Evolutionary conservation across 1,284 basidiomycete genomes (phyloP).

Genomic region (Coniophora puteana): DNA sequence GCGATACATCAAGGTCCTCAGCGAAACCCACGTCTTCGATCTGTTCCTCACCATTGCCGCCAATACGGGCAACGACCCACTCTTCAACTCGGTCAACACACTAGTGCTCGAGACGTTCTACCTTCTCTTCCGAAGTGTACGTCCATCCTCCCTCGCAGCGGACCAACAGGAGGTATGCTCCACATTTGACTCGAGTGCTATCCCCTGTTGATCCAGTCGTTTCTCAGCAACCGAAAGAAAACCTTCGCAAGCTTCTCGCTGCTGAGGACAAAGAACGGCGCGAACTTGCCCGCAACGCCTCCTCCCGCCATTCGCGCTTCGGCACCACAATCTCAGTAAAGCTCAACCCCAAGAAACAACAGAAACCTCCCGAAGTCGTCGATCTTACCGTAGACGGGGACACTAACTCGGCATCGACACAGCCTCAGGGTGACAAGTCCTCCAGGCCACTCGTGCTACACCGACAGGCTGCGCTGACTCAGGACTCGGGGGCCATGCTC

Average conservation of each 20-base stretch:
- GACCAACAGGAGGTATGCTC: conserved; percentile 67
- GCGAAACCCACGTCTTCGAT: conserved; percentile 72
- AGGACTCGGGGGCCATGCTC: conserved; percentile 72
- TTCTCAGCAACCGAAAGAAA: conserved; percentile 62
- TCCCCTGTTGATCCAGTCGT: conserved; percentile 9
- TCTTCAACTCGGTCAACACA: conserved; percentile 83
- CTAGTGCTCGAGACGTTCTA: conserved; percentile 89
- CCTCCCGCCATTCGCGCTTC: conserved; percentile 90
- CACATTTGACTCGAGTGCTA: conserved; percentile 6
- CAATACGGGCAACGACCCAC: conserved; percentile 63
- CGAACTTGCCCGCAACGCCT: conserved; percentile 53
- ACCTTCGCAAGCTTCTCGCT: conserved; percentile 68
- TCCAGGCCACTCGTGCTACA: conserved; percentile 68
- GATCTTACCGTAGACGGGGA: conserved; percentile 28
- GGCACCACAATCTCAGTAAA: conserved; percentile 87
- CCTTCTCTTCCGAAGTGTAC: conserved; percentile 77
- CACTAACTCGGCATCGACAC: conserved; percentile 25
- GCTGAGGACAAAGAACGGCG: conserved; percentile 64
- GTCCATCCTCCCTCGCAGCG: conserved; percentile 54
- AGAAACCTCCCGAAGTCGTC: conserved; percentile 20
- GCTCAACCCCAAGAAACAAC: conserved; percentile 57
- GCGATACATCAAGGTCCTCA: conserved; percentile 67
- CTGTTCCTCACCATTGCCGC: conserved; percentile 82
- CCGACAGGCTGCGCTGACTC: conserved; percentile 76
- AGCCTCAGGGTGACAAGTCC: conserved; percentile 19